A percentile compares a stretch with the other conserved stretches of the same genome.
Conservation (phyloP, 2,329 filamentous ascomycete genomes). For the Venturia effusa region DNA sequence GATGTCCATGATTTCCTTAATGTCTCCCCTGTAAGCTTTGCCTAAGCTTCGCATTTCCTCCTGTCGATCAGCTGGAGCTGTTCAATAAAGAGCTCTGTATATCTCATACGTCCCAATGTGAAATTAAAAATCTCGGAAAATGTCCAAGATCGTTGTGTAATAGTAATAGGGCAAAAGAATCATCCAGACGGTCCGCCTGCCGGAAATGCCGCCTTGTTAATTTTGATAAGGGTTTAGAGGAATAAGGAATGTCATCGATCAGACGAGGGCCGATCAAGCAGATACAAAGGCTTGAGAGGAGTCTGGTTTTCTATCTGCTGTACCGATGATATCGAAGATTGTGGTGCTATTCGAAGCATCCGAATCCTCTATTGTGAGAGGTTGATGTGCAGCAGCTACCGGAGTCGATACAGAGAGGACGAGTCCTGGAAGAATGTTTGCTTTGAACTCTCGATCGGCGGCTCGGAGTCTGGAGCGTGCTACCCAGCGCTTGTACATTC, state of each 20-base stretch:
- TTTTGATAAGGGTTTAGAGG: background rate
- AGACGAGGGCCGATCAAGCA: background rate
- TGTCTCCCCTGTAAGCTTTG: too few relatives aligned
- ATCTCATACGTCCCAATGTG: background rate
- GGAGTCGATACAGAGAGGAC: background rate
- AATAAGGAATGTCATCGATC: background rate
- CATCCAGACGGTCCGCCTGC: background rate
- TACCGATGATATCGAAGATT: background rate
- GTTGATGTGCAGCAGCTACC: too few relatives aligned
- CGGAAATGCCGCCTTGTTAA: background rate
- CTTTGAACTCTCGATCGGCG: too few relatives aligned
- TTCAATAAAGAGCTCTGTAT: too few relatives aligned
- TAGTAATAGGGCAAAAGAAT: background rate
- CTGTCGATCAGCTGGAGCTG: too few relatives aligned
- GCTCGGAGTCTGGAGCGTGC: background rate
- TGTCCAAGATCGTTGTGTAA: background rate
- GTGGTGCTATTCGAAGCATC: background rate
- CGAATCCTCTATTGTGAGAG: too few relatives aligned
- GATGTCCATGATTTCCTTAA: too few relatives aligned
- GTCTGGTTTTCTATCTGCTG: background rate
- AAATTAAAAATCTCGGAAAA: background rate
- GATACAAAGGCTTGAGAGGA: too few relatives aligned
- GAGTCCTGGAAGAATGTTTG: too few relatives aligned
- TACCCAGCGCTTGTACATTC: too few relatives aligned
- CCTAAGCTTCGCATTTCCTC: too few relatives aligned